A percentile compares a stretch with the other conserved stretches of the same genome.
Conservation (phyloP, 2,329 filamentous ascomycete species). For the Plenodomus tracheiphilus region DNA sequence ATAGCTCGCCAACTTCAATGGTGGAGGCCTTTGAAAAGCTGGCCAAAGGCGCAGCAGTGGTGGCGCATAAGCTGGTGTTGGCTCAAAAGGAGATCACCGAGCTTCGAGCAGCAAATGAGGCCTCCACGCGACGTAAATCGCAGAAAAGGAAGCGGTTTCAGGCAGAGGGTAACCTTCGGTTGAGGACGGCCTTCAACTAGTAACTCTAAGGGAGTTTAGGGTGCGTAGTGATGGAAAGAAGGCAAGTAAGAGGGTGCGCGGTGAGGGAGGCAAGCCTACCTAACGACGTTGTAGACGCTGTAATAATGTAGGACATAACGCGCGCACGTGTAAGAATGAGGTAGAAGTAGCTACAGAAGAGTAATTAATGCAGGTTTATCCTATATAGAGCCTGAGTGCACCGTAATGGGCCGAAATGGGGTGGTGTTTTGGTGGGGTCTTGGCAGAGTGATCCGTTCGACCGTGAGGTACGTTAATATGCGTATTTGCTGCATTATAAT, state of each 20-base stretch:
- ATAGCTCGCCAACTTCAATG: constrained; percentile 13
- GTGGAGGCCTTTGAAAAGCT: constrained; percentile 8
- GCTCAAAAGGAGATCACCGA: constrained; percentile 4
- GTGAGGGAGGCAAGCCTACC: neutral
- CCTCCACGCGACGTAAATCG: constrained; percentile 7
- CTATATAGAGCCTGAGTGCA: neutral
- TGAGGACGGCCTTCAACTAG: neutral
- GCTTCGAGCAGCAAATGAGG: constrained; percentile 8
- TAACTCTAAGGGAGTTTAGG: neutral
- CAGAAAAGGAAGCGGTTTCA: constrained; percentile 7
- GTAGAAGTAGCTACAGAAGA: neutral
- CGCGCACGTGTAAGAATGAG: neutral
- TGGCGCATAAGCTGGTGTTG: constrained; percentile 6
- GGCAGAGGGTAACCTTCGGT: constrained; percentile 2
- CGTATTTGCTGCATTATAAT: too few species aligned
- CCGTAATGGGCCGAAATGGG: neutral
- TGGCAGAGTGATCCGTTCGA: neutral
- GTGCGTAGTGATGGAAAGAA: too few species aligned
- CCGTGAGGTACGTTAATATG: constrained; percentile 1
- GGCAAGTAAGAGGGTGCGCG: neutral
- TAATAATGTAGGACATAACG: neutral
- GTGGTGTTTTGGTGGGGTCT: too few species aligned
- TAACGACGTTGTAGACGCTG: neutral
- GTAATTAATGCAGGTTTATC: neutral
- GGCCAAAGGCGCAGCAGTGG: constrained; percentile 4